phyloP scores from a whole-genome alignment of 495 filamentous ascomycete species.

The Neurospora hispaniola region DNA sequence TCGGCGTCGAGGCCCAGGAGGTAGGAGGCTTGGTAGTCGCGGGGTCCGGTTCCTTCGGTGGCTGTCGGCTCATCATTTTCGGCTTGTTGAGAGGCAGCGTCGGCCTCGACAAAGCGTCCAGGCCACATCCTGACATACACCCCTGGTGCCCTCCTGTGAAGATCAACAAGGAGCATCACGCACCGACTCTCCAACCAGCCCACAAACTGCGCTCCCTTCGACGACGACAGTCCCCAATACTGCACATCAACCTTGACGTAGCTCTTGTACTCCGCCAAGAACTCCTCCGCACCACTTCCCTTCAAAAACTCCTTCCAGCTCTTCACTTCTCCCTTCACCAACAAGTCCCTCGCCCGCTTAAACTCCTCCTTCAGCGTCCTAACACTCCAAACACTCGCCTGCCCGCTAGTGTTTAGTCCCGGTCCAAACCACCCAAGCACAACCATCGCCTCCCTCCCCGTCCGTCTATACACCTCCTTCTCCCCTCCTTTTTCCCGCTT shows the following conservation, averaged over 20 bases:
- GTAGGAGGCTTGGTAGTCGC: conserved; percentile 43
- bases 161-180: conserved; percentile 39
- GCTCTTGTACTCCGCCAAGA: conserved; percentile 33
- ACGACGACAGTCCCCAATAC: conserved; percentile 42
- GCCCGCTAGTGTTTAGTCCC: conserved; percentile 40
- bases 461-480: neutral
- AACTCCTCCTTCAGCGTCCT: conserved; percentile 40
- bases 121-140: conserved; percentile 48
- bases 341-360: conserved; percentile 18
- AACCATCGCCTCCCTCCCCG: conserved; percentile 38
- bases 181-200: conserved; percentile 47
- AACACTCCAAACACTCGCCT: conserved; percentile 36
- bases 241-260: conserved; percentile 44
- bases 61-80: neutral
- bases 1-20: conserved; percentile 41
- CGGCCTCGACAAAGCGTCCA: conserved; percentile 34
- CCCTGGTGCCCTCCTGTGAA: conserved; percentile 33
- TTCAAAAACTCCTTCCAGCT: neutral
- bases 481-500: neutral
- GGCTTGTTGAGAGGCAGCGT: neutral
- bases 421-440: conserved; percentile 45
- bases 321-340: neutral
- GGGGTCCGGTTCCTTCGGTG: conserved; percentile 3
- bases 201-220: conserved; percentile 35
- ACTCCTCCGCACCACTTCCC: conserved; percentile 20